Base-by-base conservation (phyloP, 345 rosid species). In the Eucalyptus cloeziana region DNA sequence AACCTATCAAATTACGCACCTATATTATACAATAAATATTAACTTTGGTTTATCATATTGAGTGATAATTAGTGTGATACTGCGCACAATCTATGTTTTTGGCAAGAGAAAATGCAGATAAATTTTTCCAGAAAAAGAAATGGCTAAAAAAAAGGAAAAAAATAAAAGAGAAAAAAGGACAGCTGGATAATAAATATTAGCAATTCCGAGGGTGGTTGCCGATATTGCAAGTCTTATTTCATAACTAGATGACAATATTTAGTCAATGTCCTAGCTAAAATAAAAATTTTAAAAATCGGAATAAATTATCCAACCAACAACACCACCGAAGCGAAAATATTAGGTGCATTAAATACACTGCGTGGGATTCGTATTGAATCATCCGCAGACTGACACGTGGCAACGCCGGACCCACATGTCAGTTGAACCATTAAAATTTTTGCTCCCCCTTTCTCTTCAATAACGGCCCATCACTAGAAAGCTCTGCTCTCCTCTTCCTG, bases 181-280 rank as follows among this genome's bases (percentile, higher is more conserved):
- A 69, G 85, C 80, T 27, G 86, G 19, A 62, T 25, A 27, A 33
- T 13, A 17, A 44, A 86, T 52, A 49, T 85, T 86, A 88, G 30
- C 27, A 86, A 15, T 88, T 86, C 49, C 4, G 54, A 7, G 79
- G 91, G 80, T 81, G 87, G 91, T 79, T 86, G 91, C 88, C 90
- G 91, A 88, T 90, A 76, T 25, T 25, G 49, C 86, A 19, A 81
- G 49, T 40, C 49, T 40, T 21, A 21, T 45, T 5, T 25, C 86
- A 19, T 21, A 13, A 40, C 31, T n/a, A n/a, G 9, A 62, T 1
- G 7, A 62, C 30, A 62, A 30, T 62, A 30, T 30, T 30, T 30
- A 30, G 37, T 30, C 3, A 62, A 62, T 62, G 71, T 30, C 17
- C 33, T 62, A n/a, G 33, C 71, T 62, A 7, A 62, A 62, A 5